These are phyloP conservation scores for Coleophoma eucalyptorum DNA, from an alignment of 2,329 filamentous ascomycete species.

Conservation along the genomic window DNA sequence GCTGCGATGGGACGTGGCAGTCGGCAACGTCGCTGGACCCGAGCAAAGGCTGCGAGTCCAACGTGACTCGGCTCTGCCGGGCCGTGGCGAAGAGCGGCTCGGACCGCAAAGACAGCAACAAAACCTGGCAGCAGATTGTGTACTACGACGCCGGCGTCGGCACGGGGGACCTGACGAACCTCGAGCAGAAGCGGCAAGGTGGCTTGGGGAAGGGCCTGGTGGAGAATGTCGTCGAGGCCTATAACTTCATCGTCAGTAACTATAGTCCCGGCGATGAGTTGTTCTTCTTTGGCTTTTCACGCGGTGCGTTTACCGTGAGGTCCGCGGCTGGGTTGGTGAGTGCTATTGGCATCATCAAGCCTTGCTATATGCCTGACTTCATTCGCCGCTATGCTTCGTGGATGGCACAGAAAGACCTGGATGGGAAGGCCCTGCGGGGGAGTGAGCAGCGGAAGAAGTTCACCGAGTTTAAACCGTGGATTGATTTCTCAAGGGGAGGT, in stretches of 20 bases:
- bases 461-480: not conserved
- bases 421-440: not conserved
- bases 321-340: conserved; percentile 27
- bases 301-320: conserved; percentile 32
- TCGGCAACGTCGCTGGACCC: conserved; percentile 3
- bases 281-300: conserved; percentile 31
- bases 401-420: conserved; percentile 5
- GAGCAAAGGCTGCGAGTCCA: conserved; percentile 5
- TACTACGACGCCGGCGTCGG: conserved; percentile 13
- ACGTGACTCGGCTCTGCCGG: conserved; percentile 7
- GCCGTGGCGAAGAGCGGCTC: conserved; percentile 7
- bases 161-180: conserved; percentile 5
- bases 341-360: conserved; percentile 31
- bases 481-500: not conserved
- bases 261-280: conserved; percentile 31
- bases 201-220: conserved; percentile 2
- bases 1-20: conserved; percentile 15
- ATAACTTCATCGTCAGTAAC: conserved; percentile 40
- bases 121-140: conserved; percentile 6
- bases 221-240: conserved; percentile 16
- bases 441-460: not conserved
- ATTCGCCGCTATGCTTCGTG: conserved; percentile 25
- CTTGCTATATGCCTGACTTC: conserved; percentile 27
- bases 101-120: not conserved
- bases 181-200: conserved; percentile 7